A percentile compares a stretch with the other conserved stretches of the same genome.
phyloP scores from a whole-genome alignment of 306 rosid species.

The Albizia julibrissin region DNA sequence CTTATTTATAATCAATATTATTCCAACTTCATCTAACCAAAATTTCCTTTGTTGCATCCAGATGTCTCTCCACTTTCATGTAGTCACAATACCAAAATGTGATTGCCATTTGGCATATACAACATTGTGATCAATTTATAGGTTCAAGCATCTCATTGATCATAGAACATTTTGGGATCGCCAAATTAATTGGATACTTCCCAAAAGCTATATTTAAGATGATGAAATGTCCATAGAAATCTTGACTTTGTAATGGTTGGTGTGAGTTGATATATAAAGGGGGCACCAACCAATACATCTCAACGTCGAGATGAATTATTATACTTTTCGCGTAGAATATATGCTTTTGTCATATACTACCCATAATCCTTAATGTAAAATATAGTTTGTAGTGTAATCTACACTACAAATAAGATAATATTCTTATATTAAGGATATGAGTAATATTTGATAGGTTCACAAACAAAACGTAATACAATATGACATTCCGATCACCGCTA shows the following conservation, averaged over 20 bases:
- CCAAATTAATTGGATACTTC: neutral
- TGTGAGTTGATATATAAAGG: constrained; percentile 38
- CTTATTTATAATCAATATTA: neutral
- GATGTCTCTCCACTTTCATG: neutral
- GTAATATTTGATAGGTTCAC: neutral
- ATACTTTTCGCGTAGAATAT: neutral
- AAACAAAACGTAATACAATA: neutral
- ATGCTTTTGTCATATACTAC: neutral
- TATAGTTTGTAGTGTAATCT: too few species aligned
- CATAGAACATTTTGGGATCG: neutral
- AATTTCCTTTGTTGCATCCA: constrained; percentile 25
- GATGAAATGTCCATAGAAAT: neutral
- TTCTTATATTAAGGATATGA: too few species aligned
- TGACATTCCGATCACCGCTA: neutral
- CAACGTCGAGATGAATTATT: neutral
- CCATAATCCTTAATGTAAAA: too few species aligned
- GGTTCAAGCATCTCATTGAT: neutral
- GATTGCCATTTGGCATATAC: neutral
- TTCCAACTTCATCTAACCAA: constrained; percentile 6
- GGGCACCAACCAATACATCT: constrained; percentile 33
- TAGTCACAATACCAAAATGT: neutral
- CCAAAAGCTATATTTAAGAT: neutral
- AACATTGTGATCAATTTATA: neutral
- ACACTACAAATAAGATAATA: too few species aligned
- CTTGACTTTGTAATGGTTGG: constrained; percentile 36